Evolutionary conservation across 164 flowering plant genomes (phyloP), one percentile per base, ranked within the genome.

Genomic region (Tetrastigma voinierianum): DNA sequence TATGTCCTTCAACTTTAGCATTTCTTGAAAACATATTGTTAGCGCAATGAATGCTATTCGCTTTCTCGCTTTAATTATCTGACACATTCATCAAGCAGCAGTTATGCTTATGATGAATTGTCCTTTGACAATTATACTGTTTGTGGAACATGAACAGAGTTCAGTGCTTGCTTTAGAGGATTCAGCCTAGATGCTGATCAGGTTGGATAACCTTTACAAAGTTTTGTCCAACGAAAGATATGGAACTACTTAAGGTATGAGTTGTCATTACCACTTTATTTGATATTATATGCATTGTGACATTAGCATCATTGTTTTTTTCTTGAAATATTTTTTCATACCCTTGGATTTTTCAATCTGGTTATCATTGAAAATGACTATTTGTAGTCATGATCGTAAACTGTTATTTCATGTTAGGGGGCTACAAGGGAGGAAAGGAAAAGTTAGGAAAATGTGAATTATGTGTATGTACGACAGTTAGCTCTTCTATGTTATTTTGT

Each of bases 171-270:
- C 85, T 15, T 72, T 87, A 70, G 88, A 87, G 53, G 92, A 87
- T 59, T 75, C 88, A 52, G 81, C 78, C 16, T 87, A 56, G 92
- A 87, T 77, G 73, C 62, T 71, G 90, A 87, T 77, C 92, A 82
- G 74, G 87, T 87, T 54, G 91, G n/a, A 87, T 12, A 87, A 87
- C 74, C 82, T 87, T n/a, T 46, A 79, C 85, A 65, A 87, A 83
- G 69, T 85, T 87, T 65, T 85, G 89, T 72, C 91, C 91, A n/a
- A 87, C 91, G 56, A 83, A 83, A 75, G 91, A 87, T 70, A 87
- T 85, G 79, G 91, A 87, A 48, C 47, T 82, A 57, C 81, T 87
- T 1, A 87, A 86, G 90, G 92, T 87, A 62, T 10, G 18, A 45
- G 6, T 45, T n/a, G 9, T 61, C 67, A 9, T 9, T 43, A 32